These are phyloP conservation scores for Phoma herbarum DNA, from an alignment of 2,329 filamentous ascomycete species.

Conservation along the genomic window DNA sequence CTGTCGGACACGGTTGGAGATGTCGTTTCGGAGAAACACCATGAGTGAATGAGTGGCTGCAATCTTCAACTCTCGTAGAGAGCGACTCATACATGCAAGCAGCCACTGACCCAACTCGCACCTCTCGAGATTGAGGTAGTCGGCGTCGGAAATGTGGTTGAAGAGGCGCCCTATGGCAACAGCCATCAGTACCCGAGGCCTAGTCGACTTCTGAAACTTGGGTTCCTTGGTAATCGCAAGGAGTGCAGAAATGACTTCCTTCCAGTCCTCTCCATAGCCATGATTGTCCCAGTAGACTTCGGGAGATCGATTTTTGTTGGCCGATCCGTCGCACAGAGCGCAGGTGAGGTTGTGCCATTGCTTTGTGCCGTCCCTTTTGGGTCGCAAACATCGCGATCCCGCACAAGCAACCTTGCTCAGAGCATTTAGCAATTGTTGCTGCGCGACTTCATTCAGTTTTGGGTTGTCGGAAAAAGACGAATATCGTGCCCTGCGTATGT, in stretches of 20 bases:
- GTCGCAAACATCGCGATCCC: constrained; percentile 36
- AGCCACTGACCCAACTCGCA: constrained; percentile 81
- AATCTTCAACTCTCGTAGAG: constrained; percentile 83
- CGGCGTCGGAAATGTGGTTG: constrained; percentile 68
- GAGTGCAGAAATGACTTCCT: constrained; percentile 42
- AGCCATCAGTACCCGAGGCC: constrained; percentile 45
- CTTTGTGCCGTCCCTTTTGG: constrained; percentile 1
- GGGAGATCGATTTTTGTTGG: constrained; percentile 1
- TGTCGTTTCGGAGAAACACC: constrained; percentile 66
- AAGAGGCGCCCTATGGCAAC: constrained; percentile 70
- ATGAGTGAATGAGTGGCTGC: constrained; percentile 75
- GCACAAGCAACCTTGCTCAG: constrained; percentile 47
- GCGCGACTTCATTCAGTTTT: constrained; percentile 29
- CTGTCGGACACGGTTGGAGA: constrained; percentile 59
- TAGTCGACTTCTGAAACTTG: constrained; percentile 42
- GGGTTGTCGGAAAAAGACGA: constrained; percentile 26
- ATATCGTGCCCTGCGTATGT: constrained; percentile 38
- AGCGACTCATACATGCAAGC: constrained; percentile 81
- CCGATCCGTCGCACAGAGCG: constrained; percentile 36
- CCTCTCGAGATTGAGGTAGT: constrained; percentile 71
- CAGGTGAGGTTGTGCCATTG: constrained; percentile 32
- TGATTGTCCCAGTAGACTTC: constrained; percentile 38
- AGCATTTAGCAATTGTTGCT: constrained; percentile 39
- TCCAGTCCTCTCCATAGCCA: constrained; percentile 41
- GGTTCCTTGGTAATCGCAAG: constrained; percentile 41